Evolutionary conservation across 108 stramenopile genomes (phyloP).

Genomic region (Nannochloropsis gaditana): DNA sequence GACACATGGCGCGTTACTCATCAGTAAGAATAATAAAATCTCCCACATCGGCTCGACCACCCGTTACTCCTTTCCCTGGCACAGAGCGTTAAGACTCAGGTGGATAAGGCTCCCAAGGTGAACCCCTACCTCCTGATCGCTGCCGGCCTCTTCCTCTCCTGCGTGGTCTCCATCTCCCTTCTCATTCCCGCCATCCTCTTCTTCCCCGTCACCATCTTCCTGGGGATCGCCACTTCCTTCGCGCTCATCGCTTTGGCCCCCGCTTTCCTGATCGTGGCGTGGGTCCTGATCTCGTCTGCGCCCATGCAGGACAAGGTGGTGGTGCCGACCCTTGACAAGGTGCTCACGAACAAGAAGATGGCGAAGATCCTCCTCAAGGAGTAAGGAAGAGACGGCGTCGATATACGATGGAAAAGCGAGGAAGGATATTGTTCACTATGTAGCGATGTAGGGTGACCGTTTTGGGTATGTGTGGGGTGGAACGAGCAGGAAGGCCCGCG

Average conservation of each 20-base stretch:
- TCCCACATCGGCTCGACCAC: no score
- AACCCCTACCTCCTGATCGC: slow-evolving; percentile 1
- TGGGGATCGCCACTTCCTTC: neutral
- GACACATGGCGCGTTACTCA: no score
- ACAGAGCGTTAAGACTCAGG: neutral
- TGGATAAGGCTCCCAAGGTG: neutral
- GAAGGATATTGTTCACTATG: no score
- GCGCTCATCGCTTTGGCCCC: neutral
- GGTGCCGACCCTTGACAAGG: neutral
- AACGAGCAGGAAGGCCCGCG: no score
- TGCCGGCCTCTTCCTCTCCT: neutral
- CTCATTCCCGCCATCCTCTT: neutral
- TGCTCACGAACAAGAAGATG: slow-evolving; percentile 2
- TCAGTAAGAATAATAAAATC: no score
- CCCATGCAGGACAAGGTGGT: slow-evolving; percentile 1
- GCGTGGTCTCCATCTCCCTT: neutral
- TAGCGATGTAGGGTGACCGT: no score
- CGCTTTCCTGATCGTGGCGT: neutral
- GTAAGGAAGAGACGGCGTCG: neutral
- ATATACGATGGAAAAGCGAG: no score
- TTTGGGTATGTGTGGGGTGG: no score
- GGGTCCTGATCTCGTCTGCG: neutral
- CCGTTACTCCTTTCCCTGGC: neutral
- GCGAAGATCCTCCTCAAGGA: slow-evolving; percentile 19
- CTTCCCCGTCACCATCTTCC: slow-evolving; percentile 19